Conservation (phyloP, 345 rosid genomes). For the Heritiera littoralis region DNA sequence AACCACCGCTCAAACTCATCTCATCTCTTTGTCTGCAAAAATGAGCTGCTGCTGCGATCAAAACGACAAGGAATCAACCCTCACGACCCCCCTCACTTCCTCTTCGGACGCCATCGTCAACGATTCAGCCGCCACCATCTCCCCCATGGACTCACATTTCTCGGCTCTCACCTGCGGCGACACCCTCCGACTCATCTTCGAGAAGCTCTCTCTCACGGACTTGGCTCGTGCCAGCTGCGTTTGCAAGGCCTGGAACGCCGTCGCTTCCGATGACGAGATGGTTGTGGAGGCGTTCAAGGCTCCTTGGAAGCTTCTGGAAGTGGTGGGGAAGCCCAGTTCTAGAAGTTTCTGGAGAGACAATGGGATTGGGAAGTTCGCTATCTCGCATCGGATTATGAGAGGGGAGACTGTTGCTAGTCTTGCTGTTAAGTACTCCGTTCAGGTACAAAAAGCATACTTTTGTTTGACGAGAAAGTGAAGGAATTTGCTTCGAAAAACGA, state of each 20-base stretch:
- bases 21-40: not conserved
- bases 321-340: constrained; percentile 61
- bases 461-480: not conserved
- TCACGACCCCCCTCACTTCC: constrained; percentile 24
- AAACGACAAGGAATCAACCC: constrained; percentile 35
- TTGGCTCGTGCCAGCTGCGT: constrained; percentile 85
- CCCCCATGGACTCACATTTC: constrained; percentile 57
- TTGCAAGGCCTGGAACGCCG: constrained; percentile 61
- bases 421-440: constrained; percentile 87
- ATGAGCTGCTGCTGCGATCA: constrained; percentile 57
- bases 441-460: constrained; percentile 43
- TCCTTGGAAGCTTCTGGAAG: constrained; percentile 66
- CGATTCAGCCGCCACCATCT: constrained; percentile 32
- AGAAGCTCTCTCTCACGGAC: constrained; percentile 57
- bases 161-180: constrained; percentile 60
- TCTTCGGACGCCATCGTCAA: constrained; percentile 10
- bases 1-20: not conserved
- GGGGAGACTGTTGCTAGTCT: constrained; percentile 74
- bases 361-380: constrained; percentile 68
- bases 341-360: constrained; percentile 75
- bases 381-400: constrained; percentile 67
- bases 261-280: constrained; percentile 53
- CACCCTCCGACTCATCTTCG: constrained; percentile 63
- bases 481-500: not conserved
- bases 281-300: constrained; percentile 50